A percentile compares a stretch with the other conserved stretches of the same genome.
Conservation (phyloP, 176 grass and related monocot genomes). For the Ananas comosus region DNA sequence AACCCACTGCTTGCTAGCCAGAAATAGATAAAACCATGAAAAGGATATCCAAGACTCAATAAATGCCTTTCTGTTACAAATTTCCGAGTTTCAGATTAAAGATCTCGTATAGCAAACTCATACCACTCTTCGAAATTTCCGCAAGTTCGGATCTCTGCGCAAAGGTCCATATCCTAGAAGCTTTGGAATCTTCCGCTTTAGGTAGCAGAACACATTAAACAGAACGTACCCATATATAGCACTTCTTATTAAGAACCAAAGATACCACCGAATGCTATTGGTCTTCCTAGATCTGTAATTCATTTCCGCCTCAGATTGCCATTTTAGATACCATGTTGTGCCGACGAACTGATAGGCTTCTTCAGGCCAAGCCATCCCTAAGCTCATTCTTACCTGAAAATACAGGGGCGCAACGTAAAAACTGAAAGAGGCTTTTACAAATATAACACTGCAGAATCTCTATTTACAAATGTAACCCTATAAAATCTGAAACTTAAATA, state of each 20-base stretch:
- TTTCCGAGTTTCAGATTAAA: background rate
- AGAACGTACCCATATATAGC: slow-evolving; percentile 17
- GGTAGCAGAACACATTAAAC: slow-evolving; percentile 14
- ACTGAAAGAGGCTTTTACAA: background rate
- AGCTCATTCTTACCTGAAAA: slow-evolving; percentile 23
- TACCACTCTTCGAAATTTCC: slow-evolving; percentile 25
- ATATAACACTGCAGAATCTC: too few relatives aligned
- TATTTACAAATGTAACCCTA: too few relatives aligned
- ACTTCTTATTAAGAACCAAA: slow-evolving; percentile 27
- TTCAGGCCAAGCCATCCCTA: slow-evolving; percentile 35
- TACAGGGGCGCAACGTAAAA: background rate
- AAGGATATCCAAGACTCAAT: background rate
- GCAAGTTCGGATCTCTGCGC: slow-evolving; percentile 19
- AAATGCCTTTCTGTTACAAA: background rate
- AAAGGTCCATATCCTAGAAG: slow-evolving; percentile 26
- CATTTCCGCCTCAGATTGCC: slow-evolving; percentile 24
- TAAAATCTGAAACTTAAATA: too few relatives aligned
- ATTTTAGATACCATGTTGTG: slow-evolving; percentile 26
- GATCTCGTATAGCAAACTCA: background rate
- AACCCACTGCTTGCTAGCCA: background rate
- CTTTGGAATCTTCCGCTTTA: slow-evolving; percentile 16
- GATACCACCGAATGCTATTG: slow-evolving; percentile 10
- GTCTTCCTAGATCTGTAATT: slow-evolving; percentile 11
- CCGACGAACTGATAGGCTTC: slow-evolving; percentile 23
- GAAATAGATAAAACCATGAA: background rate